phyloP scores from a whole-genome alignment of 148 eudicot genomes.

The Persicaria tinctoria region DNA sequence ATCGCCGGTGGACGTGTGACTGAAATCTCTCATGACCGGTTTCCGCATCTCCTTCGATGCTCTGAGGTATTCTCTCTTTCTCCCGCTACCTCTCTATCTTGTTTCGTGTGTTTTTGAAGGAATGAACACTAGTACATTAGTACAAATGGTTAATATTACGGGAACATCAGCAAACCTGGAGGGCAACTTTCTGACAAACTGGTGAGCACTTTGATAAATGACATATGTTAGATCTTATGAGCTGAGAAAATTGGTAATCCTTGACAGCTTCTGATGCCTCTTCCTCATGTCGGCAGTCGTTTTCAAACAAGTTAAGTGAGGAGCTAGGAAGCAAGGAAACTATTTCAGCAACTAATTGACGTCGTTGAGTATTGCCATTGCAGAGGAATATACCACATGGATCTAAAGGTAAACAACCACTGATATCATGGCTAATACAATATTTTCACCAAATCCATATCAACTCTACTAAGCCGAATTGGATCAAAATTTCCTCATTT shows the following conservation, averaged over 20 bases:
- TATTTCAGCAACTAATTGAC: conserved; percentile 50
- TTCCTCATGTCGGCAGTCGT: conserved; percentile 22
- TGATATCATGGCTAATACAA: background rate
- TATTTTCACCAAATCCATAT: background rate
- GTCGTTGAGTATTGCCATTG: conserved; percentile 39
- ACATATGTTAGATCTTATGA: background rate
- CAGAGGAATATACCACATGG: conserved; percentile 40
- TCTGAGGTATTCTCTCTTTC: no score
- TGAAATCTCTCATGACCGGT: no score
- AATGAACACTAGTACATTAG: no score
- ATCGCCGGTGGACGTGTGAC: no score
- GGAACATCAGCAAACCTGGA: conserved; percentile 17
- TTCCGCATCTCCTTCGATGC: no score
- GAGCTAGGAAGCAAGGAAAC: conserved; percentile 34
- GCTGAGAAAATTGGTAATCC: background rate
- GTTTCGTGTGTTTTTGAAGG: no score
- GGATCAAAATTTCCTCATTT: background rate
- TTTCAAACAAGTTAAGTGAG: conserved; percentile 24
- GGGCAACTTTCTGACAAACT: conserved; percentile 49
- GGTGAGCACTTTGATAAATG: conserved; percentile 20
- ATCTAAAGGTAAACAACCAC: conserved; percentile 26
- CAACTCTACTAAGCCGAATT: background rate
- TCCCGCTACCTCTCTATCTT: no score
- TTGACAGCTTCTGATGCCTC: background rate
- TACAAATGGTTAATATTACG: no score